These are phyloP conservation scores for Nigrospora osmanthi DNA, from an alignment of 2,329 filamentous ascomycete species.

Conservation along the genomic window DNA sequence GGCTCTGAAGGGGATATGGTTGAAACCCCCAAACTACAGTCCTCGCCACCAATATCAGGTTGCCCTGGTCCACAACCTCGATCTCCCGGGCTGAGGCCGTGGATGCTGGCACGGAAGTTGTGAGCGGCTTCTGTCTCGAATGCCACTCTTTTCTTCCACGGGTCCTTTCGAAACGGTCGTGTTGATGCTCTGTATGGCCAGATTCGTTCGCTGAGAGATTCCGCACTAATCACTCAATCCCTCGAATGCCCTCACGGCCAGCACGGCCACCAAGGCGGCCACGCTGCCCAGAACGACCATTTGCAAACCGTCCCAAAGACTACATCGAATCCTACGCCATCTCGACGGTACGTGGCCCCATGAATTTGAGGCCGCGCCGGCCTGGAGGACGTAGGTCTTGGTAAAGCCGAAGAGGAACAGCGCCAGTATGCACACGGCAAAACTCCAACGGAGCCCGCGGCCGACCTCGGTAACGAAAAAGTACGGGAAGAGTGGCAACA, in stretches of 20 bases:
- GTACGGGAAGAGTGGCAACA: slow-evolving; percentile 66
- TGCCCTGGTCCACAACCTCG: too few relatives aligned
- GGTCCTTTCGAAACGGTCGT: too few relatives aligned
- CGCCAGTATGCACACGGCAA: slow-evolving; percentile 51
- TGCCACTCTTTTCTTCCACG: too few relatives aligned
- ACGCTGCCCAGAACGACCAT: slow-evolving; percentile 50
- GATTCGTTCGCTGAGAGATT: too few relatives aligned
- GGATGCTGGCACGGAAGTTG: too few relatives aligned
- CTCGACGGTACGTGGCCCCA: slow-evolving; percentile 25
- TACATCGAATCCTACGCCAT: slow-evolving; percentile 11
- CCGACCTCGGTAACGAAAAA: slow-evolving; percentile 43
- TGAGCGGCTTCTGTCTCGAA: too few relatives aligned
- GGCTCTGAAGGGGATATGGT: too few relatives aligned
- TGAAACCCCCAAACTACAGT: too few relatives aligned
- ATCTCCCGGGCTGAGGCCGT: too few relatives aligned
- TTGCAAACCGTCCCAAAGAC: slow-evolving; percentile 42
- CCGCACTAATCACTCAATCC: background rate
- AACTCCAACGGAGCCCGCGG: slow-evolving; percentile 49
- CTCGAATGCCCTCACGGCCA: slow-evolving; percentile 41
- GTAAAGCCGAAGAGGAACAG: slow-evolving; percentile 58
- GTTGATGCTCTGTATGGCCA: too few relatives aligned
- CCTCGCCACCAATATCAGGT: too few relatives aligned
- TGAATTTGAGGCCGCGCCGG: background rate
- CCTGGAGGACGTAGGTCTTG: slow-evolving; percentile 42
- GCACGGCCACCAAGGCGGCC: slow-evolving; percentile 48